phyloP scores from a whole-genome alignment of 805 yeast genomes.

The Lipomyces kockii region DNA sequence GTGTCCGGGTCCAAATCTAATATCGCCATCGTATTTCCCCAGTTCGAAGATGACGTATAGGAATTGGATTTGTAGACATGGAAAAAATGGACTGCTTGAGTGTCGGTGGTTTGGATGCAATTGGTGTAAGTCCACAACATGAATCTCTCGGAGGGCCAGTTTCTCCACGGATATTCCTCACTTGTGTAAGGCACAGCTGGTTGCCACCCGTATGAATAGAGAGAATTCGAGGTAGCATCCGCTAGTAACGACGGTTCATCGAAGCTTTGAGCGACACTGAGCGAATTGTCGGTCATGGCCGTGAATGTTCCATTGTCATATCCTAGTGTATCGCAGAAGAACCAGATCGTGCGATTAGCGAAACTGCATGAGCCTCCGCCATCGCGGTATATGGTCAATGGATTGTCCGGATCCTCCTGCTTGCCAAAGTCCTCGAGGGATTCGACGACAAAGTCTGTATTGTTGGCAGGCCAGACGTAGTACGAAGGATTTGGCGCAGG shows the following conservation, averaged over 20 bases:
- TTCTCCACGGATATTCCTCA: conserved; percentile 11
- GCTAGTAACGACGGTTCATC: conserved; percentile 7
- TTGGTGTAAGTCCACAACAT: conserved; percentile 35
- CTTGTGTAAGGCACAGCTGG: conserved; percentile 30
- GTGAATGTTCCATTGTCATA: conserved; percentile 12
- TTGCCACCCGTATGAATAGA: conserved; percentile 9
- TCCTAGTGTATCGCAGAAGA: conserved; percentile 27
- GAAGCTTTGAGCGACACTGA: conserved; percentile 18
- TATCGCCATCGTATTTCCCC: conserved; percentile 30
- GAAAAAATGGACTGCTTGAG: conserved; percentile 28
- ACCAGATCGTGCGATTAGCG: conserved; percentile 29
- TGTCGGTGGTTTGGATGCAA: conserved; percentile 25
- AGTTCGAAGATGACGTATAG: background rate
- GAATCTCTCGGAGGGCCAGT: conserved; percentile 10
- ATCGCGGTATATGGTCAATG: conserved; percentile 30
- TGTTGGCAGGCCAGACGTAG: background rate
- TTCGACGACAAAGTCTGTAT: conserved; percentile 2
- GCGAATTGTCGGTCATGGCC: conserved; percentile 18
- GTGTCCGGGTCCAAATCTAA: conserved; percentile 16
- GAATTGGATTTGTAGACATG: conserved; percentile 16
- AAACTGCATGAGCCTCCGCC: conserved; percentile 35
- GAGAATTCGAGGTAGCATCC: conserved; percentile 17
- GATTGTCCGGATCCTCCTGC: conserved; percentile 21
- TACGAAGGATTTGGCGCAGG: conserved; percentile 1
- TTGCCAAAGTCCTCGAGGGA: conserved; percentile 17